Conservation (phyloP, 768 basidiomycete species). For the Podaxis mareebaensis region DNA sequence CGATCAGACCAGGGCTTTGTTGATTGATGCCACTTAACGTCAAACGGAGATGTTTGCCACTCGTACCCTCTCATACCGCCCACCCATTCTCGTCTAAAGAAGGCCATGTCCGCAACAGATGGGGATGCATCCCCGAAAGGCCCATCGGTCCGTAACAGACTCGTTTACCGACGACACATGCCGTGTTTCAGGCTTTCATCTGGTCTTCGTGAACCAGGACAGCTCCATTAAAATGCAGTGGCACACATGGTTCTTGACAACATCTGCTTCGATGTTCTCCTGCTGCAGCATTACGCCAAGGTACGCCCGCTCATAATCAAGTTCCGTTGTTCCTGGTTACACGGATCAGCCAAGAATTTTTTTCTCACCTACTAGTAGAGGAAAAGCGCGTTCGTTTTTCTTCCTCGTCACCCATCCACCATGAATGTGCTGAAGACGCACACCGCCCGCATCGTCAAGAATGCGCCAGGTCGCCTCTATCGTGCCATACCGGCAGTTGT, state of each 20-base stretch:
- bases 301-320: not conserved
- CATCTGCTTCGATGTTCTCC: too few relatives aligned
- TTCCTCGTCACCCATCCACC: not conserved
- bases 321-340: not conserved
- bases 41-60: not conserved
- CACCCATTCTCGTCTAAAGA: not conserved
- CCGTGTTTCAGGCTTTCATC: not conserved
- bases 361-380: not conserved
- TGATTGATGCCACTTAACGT: not conserved
- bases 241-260: too few relatives aligned
- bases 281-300: too few relatives aligned
- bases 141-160: not conserved
- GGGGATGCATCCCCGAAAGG: not conserved
- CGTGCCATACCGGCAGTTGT: constrained; percentile 24
- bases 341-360: not conserved
- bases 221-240: too few relatives aligned
- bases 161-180: not conserved
- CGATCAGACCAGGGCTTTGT: not conserved
- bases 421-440: constrained; percentile 10
- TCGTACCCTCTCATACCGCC: not conserved
- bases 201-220: not conserved
- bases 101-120: not conserved
- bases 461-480: constrained; percentile 21
- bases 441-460: constrained; percentile 3
- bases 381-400: not conserved